Base-by-base conservation (phyloP, 139 green algal genomes). In the Chlorella sp. region DNA sequence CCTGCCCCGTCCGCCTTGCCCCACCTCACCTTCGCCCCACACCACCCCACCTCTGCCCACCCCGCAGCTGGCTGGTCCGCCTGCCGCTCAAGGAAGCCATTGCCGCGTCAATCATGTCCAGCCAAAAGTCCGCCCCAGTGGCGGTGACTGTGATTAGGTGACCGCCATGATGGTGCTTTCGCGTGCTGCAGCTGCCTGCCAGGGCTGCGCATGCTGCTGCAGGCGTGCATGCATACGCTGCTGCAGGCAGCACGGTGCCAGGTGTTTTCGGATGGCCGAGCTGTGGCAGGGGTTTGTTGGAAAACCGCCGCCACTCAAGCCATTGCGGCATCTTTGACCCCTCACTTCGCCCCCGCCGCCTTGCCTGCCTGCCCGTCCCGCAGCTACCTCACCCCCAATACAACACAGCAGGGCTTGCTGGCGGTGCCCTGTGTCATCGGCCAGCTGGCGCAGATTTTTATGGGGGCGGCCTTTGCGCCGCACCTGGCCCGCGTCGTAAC, bases 111-210 rank as follows among this genome's bases (percentile, higher is more conserved):
- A 81, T 95, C 25, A 90, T 94, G 86, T 69, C 74, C 4, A 90
- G 79, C 79, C 93, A 96, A 69, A 96, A 96, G 85, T 91, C 76
- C 4, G 85, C 90, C 1, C 92, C 92, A 2, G 90, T 95, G 63
- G 89, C 92, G 2, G 86, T 94, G 17, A 67, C 74, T 2, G 74
- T 62, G 11, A 78, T 95, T 9, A 68, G 69, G 69, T 56, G 36
- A 36, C 11, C 25, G 34, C 13, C 12, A 47, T 21, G 25, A 11
- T 11, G 32, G 4, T 16, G 63, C 68, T n/a, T n/a, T n/a, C n/a
- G n/a, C n/a, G n/a, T n/a, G n/a, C n/a, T n/a, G n/a, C n/a, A n/a
- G n/a, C n/a, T n/a, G n/a, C n/a, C n/a, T n/a, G n/a, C n/a, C n/a
- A n/a, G n/a, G n/a, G n/a, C n/a, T n/a, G n/a, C n/a, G n/a, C n/a